phyloP scores from a whole-genome alignment of 2,329 filamentous ascomycete species.

The Fusarium sp. region DNA sequence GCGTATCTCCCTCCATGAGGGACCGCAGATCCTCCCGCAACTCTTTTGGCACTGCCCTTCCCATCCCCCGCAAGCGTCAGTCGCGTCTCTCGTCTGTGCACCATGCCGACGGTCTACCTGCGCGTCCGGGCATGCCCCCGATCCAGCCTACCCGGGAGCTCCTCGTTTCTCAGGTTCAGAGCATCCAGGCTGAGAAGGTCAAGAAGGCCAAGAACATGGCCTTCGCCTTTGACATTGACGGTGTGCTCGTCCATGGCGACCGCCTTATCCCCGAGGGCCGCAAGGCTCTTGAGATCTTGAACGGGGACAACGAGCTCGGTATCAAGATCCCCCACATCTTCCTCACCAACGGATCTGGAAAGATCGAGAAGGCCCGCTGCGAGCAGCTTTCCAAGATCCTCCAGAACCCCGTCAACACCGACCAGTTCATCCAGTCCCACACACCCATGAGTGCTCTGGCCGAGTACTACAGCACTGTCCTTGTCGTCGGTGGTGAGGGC shows the following conservation, averaged over 20 bases:
- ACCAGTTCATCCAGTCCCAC: conserved; percentile 81
- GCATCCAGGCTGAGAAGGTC: conserved; percentile 74
- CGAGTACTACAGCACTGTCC: conserved; percentile 81
- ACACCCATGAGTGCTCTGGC: conserved; percentile 82
- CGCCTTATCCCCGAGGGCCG: conserved; percentile 82
- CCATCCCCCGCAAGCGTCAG: conserved; percentile 77
- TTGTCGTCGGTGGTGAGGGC: conserved; percentile 81
- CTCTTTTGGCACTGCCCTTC: conserved; percentile 79
- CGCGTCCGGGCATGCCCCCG: conserved; percentile 67
- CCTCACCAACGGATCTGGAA: conserved; percentile 92
- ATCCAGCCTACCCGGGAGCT: conserved; percentile 74
- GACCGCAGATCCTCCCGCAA: conserved; percentile 78
- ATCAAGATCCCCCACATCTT: conserved; percentile 92
- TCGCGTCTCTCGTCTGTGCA: conserved; percentile 74
- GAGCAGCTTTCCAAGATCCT: conserved; percentile 72
- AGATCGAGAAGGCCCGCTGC: conserved; percentile 87
- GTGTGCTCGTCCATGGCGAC: conserved; percentile 85
- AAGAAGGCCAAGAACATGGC: conserved; percentile 78
- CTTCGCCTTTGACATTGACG: conserved; percentile 90
- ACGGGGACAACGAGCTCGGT: conserved; percentile 76
- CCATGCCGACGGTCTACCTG: conserved; percentile 57
- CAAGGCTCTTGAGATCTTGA: conserved; percentile 77
- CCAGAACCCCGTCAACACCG: conserved; percentile 41
- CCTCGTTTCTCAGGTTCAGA: conserved; percentile 77
- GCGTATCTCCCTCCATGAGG: conserved; percentile 73